These are phyloP conservation scores for Puccinellia tenuiflora DNA, from an alignment of 176 grass and related monocot species.

Conservation along the genomic window DNA sequence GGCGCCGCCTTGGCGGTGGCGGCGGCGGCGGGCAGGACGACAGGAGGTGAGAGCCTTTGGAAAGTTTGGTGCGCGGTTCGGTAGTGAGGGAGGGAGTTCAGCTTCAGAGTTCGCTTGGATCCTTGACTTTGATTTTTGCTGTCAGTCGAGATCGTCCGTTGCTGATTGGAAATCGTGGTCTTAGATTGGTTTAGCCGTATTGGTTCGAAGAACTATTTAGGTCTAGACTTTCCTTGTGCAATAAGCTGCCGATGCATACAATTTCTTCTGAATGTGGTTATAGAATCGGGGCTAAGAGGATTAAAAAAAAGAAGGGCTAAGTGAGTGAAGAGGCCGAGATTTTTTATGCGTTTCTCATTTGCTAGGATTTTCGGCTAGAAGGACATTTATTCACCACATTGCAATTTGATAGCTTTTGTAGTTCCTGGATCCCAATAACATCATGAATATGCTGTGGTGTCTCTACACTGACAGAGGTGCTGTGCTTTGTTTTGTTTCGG, in stretches of 20 bases:
- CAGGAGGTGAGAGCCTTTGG: conserved; percentile 50
- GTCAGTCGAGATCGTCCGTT: not conserved
- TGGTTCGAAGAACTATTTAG: not conserved
- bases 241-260: not conserved
- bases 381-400: not conserved
- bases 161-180: not conserved
- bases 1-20: conserved; percentile 69
- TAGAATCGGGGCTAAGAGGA: not conserved
- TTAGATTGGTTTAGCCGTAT: not conserved
- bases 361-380: not conserved
- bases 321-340: not conserved
- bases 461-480: not conserved
- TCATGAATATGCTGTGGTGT: not conserved
- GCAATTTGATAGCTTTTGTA: not conserved
- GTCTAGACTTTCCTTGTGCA: not conserved
- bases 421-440: conserved; percentile 5
- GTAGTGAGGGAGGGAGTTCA: not conserved
- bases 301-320: not conserved
- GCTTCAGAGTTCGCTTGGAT: not conserved
- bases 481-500: not conserved
- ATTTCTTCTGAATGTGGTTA: not conserved
- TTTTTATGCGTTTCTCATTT: not conserved
- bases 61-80: not conserved
- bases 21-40: conserved; percentile 52
- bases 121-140: conserved; percentile 6